A percentile compares a stretch with the other conserved stretches of the same genome.
phyloP scores from a whole-genome alignment of 2,329 filamentous ascomycete species.

The Curvularia hawaiiensis region DNA sequence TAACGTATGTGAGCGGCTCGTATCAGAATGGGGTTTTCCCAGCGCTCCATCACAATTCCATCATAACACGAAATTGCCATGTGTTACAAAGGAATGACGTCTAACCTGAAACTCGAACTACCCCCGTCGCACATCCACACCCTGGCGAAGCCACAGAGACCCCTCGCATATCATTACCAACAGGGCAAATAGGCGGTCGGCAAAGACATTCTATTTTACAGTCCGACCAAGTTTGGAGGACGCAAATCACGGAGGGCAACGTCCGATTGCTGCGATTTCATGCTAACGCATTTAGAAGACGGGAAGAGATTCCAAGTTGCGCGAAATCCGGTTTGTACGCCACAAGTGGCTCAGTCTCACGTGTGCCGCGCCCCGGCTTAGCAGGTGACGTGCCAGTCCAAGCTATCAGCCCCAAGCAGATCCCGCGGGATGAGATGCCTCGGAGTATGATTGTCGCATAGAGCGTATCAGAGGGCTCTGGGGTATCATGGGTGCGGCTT shows the following conservation, averaged over 20 bases:
- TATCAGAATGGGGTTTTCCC: constrained; percentile 12
- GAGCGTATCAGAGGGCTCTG: constrained; percentile 12
- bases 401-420: constrained; percentile 7
- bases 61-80: constrained; percentile 14
- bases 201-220: not conserved
- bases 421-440: constrained; percentile 5
- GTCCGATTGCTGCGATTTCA: constrained; percentile 6
- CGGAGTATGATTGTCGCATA: constrained; percentile 5
- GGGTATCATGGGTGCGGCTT: constrained; percentile 6
- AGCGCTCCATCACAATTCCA: constrained; percentile 17
- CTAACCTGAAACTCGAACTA: constrained; percentile 8
- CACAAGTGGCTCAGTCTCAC: constrained; percentile 28
- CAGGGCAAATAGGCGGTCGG: not conserved
- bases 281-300: constrained; percentile 14
- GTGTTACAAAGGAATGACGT: constrained; percentile 21
- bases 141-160: not conserved
- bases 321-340: constrained; percentile 23
- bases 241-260: constrained; percentile 5
- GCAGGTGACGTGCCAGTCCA: constrained; percentile 20
- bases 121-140: constrained; percentile 4
- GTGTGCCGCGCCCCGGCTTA: constrained; percentile 10
- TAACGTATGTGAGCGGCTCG: not conserved
- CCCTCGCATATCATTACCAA: constrained; percentile 15
- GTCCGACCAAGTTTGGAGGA: not conserved
- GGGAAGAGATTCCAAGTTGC: not conserved